Percentiles rank a stretch among this genome's conserved stretches.
phyloP scores from a whole-genome alignment of 768 basidiomycete genomes.

The Stropharia rugosoannulata region DNA sequence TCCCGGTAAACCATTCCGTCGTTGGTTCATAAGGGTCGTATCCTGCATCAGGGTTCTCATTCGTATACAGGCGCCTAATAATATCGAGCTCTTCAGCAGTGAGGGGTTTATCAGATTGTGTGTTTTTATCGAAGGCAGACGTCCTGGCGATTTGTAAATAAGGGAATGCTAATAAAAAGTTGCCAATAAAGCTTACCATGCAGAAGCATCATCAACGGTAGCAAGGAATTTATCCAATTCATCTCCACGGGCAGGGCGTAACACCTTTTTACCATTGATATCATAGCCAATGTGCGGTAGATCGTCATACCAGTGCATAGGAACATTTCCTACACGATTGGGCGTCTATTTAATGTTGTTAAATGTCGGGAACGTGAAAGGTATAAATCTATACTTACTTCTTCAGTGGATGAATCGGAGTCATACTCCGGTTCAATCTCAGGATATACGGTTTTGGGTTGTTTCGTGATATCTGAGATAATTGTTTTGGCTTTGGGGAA shows the following conservation, averaged over 20 bases:
- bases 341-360: slow-evolving; percentile 57
- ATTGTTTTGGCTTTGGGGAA: slow-evolving; percentile 68
- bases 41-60: slow-evolving; percentile 85
- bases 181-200: slow-evolving; percentile 62
- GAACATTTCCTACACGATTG: slow-evolving; percentile 94
- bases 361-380: slow-evolving; percentile 5
- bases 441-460: slow-evolving; percentile 79
- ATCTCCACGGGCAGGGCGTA: slow-evolving; percentile 93
- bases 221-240: slow-evolving; percentile 96
- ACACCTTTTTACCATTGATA: slow-evolving; percentile 89
- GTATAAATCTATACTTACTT: slow-evolving; percentile 46
- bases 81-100: slow-evolving; percentile 92
- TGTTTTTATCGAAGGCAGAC: slow-evolving; percentile 86
- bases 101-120: slow-evolving; percentile 83
- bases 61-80: slow-evolving; percentile 84
- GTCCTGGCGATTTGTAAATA: slow-evolving; percentile 52
- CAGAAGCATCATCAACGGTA: slow-evolving; percentile 86
- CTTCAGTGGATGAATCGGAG: slow-evolving; percentile 90
- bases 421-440: slow-evolving; percentile 91
- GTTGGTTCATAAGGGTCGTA: slow-evolving; percentile 95
- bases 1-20: slow-evolving; percentile 95
- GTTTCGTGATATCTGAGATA: slow-evolving; percentile 81
- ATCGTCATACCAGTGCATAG: slow-evolving; percentile 99
- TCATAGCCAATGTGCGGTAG: slow-evolving; percentile 98
- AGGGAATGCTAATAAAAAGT: neutral